A percentile compares a stretch with the other conserved stretches of the same genome.
Conservation (phyloP, 352 stramenopile species). For the Phytophthora litchii region DNA sequence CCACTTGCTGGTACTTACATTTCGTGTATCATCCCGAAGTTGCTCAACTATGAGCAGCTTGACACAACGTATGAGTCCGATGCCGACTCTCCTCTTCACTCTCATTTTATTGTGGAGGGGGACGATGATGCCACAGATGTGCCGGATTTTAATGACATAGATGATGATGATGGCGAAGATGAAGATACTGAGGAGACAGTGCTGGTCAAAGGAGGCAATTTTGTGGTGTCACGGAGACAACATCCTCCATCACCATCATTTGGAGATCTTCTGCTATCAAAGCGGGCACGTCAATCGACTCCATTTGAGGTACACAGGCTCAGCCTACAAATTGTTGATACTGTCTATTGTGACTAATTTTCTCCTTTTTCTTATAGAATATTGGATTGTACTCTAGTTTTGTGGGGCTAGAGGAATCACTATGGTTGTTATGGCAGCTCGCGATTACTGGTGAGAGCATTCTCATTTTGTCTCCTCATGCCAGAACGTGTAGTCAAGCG, state of each 20-base stretch:
- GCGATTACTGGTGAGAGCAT: constrained; percentile 85
- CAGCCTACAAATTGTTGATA: neutral
- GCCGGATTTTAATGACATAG: constrained; percentile 36
- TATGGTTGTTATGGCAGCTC: constrained; percentile 89
- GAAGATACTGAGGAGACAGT: constrained; percentile 34
- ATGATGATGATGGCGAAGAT: constrained; percentile 37
- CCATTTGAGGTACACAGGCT: constrained; percentile 58
- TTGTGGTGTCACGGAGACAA: constrained; percentile 43
- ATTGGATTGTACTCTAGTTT: constrained; percentile 89
- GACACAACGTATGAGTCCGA: constrained; percentile 43
- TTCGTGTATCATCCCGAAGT: constrained; percentile 70
- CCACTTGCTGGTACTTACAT: constrained; percentile 81
- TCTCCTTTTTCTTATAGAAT: constrained; percentile 38
- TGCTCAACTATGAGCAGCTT: constrained; percentile 61
- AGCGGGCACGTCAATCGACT: constrained; percentile 49
- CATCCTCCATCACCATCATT: constrained; percentile 65
- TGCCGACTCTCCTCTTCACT: constrained; percentile 41
- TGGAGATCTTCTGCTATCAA: constrained; percentile 72
- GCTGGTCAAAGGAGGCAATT: constrained; percentile 50
- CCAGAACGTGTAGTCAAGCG: constrained; percentile 82
- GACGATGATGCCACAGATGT: constrained; percentile 45
- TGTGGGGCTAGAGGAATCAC: constrained; percentile 63
- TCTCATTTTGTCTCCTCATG: constrained; percentile 77
- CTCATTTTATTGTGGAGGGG: constrained; percentile 64
- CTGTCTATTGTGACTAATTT: neutral